These are phyloP conservation scores for Boletus bicolor DNA, from an alignment of 768 basidiomycete genomes.

Conservation along the genomic window DNA sequence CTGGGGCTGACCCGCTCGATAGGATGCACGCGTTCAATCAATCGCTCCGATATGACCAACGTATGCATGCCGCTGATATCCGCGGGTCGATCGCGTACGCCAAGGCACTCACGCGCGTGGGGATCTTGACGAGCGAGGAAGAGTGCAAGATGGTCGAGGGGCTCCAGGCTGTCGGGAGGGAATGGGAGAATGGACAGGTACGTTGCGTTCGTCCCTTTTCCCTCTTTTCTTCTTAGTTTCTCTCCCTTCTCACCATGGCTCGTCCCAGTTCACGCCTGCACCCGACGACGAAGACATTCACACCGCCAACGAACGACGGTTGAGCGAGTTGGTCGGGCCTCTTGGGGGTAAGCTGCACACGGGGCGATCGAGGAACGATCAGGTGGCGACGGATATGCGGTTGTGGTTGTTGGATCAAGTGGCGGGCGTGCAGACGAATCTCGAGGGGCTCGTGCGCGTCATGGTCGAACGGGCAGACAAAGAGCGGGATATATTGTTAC, in stretches of 20 bases:
- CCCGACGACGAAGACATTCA: conserved; percentile 99
- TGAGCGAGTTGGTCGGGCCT: conserved; percentile 90
- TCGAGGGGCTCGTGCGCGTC: conserved; percentile 80
- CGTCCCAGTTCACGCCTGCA: conserved; percentile 62
- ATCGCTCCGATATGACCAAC: conserved; percentile 89
- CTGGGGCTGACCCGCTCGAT: conserved; percentile 2
- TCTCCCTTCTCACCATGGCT: neutral
- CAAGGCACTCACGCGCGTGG: conserved; percentile 75
- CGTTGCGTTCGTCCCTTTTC: neutral
- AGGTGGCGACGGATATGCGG: conserved; percentile 98
- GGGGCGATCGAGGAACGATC: conserved; percentile 95
- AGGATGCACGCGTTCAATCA: conserved; percentile 99
- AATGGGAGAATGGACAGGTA: conserved; percentile 82
- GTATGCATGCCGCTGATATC: conserved; percentile 92
- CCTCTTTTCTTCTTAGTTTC: no score
- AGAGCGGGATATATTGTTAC: conserved; percentile 87
- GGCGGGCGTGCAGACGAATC: conserved; percentile 55
- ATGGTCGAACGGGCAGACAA: conserved; percentile 91
- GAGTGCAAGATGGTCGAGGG: conserved; percentile 70
- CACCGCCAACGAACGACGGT: conserved; percentile 93
- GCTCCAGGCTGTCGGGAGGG: conserved; percentile 67
- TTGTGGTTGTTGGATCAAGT: conserved; percentile 89
- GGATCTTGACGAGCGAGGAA: conserved; percentile 79
- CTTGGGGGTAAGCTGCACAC: conserved; percentile 97
- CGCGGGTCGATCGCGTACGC: conserved; percentile 95